phyloP scores from a whole-genome alignment of 495 filamentous ascomycete species.

The Penicillium bialowiezense region DNA sequence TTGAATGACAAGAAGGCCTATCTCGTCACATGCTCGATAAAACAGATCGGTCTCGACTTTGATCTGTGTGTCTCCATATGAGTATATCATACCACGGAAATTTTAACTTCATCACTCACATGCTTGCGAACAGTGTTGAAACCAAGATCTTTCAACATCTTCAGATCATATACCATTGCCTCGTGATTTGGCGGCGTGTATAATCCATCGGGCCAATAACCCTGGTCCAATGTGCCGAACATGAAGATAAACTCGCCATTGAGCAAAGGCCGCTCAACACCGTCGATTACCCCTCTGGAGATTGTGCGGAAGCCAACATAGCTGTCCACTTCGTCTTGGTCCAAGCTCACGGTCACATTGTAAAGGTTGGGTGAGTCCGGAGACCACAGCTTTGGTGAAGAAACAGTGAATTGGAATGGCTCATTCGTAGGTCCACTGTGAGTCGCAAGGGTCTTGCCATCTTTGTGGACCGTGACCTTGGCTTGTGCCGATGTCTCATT shows the following conservation, averaged over 20 bases:
- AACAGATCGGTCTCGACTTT: constrained; percentile 66
- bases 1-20: constrained; percentile 63
- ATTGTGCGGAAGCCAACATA: constrained; percentile 70
- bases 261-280: constrained; percentile 57
- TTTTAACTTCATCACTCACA: constrained; percentile 30
- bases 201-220: constrained; percentile 68
- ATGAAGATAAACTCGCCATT: constrained; percentile 64
- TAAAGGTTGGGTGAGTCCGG: constrained; percentile 61
- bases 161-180: constrained; percentile 64
- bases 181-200: constrained; percentile 58
- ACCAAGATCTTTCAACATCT: constrained; percentile 57
- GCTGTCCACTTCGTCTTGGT: constrained; percentile 51
- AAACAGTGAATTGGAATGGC: constrained; percentile 51
- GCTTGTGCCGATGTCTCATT: constrained; percentile 29
- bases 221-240: constrained; percentile 67
- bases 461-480: constrained; percentile 42
- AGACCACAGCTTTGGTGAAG: constrained; percentile 55
- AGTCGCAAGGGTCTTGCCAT: constrained; percentile 35
- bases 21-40: constrained; percentile 61
- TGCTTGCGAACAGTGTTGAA: constrained; percentile 71
- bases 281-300: constrained; percentile 49
- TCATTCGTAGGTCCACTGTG: constrained; percentile 40
- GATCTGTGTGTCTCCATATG: constrained; percentile 41
- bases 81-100: not conserved
- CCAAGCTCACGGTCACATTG: constrained; percentile 56